A percentile compares a stretch with the other conserved stretches of the same genome.
These are phyloP conservation scores for Linanthus parryae DNA, from an alignment of 148 eudicot species.

Conservation along the genomic window DNA sequence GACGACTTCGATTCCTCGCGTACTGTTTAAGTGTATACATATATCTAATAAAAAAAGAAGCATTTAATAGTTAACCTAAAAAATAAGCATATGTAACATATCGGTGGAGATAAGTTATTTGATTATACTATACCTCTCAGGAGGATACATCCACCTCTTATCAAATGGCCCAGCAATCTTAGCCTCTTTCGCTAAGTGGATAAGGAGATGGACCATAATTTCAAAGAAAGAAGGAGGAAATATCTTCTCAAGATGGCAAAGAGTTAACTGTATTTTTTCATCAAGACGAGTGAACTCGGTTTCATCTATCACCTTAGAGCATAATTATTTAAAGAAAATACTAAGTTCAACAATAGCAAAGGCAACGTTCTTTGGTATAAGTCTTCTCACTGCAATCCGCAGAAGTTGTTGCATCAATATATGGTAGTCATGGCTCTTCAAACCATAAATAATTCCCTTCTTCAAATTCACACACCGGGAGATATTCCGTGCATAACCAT, in stretches of 20 bases:
- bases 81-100: no score
- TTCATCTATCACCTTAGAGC: neutral
- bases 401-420: neutral
- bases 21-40: no score
- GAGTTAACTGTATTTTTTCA: neutral
- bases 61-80: no score
- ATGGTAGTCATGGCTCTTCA: neutral
- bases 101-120: no score
- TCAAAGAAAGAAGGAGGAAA: constrained; percentile 3
- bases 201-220: neutral
- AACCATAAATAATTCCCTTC: neutral
- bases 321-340: neutral
- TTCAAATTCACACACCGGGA: constrained; percentile 1
- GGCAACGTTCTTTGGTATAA: neutral
- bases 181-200: neutral
- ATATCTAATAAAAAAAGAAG: no score
- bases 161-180: neutral
- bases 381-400: neutral
- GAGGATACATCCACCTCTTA: neutral
- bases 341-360: neutral
- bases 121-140: no score
- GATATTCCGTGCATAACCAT: constrained; percentile 13
- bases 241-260: neutral
- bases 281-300: neutral
- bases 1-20: no score